Percentiles rank a stretch among this genome's conserved stretches.
phyloP scores from a whole-genome alignment of 345 rosid species.

The Ricinus communis region DNA sequence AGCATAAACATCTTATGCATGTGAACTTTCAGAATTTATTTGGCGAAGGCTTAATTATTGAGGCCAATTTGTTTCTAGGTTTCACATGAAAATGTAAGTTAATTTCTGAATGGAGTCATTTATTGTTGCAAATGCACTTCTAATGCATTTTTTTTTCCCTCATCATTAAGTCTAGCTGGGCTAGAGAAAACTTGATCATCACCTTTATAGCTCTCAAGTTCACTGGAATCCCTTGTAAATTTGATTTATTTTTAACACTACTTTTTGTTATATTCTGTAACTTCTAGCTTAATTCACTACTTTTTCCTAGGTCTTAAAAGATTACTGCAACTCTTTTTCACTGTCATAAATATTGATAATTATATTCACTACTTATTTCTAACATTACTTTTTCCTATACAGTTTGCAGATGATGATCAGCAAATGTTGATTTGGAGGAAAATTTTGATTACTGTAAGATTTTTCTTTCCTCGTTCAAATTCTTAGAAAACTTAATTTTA shows the following conservation, averaged over 20 bases:
- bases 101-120: neutral
- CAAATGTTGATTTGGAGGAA: neutral
- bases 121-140: neutral
- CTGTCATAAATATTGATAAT: neutral
- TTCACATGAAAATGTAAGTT: neutral
- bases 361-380: conserved; percentile 4
- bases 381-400: too few species aligned
- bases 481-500: neutral
- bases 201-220: neutral
- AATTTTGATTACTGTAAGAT: conserved; percentile 20
- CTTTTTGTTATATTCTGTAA: neutral
- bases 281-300: neutral
- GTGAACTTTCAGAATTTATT: conserved; percentile 26
- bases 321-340: neutral
- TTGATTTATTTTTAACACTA: neutral
- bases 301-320: neutral
- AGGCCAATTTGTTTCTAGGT: neutral
- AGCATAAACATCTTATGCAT: neutral
- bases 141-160: neutral
- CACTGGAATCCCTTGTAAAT: neutral
- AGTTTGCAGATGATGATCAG: conserved; percentile 4
- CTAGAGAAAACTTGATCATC: neutral
- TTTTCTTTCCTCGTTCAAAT: neutral
- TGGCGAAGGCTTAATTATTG: conserved; percentile 4
- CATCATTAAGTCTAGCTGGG: neutral